Conservation (phyloP, 1,284 basidiomycete genomes). For the Ganoderma lingzhi region DNA sequence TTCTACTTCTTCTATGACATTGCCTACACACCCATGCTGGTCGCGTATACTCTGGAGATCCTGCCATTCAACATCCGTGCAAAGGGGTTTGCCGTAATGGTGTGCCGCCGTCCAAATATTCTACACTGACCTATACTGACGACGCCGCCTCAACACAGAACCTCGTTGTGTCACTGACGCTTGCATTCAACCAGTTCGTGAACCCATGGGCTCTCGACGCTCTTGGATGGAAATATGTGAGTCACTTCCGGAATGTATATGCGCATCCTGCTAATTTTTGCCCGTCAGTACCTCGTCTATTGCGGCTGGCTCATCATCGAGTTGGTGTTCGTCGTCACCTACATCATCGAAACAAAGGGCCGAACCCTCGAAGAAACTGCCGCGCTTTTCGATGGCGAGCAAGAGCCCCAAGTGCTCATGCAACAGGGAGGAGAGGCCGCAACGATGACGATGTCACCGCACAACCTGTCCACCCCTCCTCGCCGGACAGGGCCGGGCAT, state of each 20-base stretch:
- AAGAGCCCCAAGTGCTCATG: conserved; percentile 52
- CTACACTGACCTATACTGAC: not conserved
- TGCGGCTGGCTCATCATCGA: conserved; percentile 69
- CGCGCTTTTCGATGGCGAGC: conserved; percentile 67
- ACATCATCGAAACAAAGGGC: conserved; percentile 65
- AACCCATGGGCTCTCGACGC: conserved; percentile 76
- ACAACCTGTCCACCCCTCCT: conserved; percentile 10
- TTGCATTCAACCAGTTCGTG: conserved; percentile 77
- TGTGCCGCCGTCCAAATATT: conserved; percentile 35
- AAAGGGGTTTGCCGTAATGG: conserved; percentile 74
- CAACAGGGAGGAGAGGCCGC: conserved; percentile 60
- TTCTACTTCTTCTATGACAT: conserved; percentile 76
- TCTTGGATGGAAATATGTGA: conserved; percentile 72
- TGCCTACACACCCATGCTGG: conserved; percentile 69
- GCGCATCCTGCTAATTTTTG: conserved; percentile 18
- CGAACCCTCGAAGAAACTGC: conserved; percentile 75
- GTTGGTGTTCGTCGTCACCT: conserved; percentile 61
- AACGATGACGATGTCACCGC: conserved; percentile 46
- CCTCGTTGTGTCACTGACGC: conserved; percentile 60
- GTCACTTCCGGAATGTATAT: conserved; percentile 17
- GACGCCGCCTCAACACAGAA: conserved; percentile 48
- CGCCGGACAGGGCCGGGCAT: conserved; percentile 26
- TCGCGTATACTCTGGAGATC: conserved; percentile 75
- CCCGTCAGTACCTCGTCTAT: conserved; percentile 59
- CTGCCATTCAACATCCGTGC: conserved; percentile 73